These are phyloP conservation scores for Pavlovales sp. DNA, from an alignment of 208 protist species.

Conservation along the genomic window DNA sequence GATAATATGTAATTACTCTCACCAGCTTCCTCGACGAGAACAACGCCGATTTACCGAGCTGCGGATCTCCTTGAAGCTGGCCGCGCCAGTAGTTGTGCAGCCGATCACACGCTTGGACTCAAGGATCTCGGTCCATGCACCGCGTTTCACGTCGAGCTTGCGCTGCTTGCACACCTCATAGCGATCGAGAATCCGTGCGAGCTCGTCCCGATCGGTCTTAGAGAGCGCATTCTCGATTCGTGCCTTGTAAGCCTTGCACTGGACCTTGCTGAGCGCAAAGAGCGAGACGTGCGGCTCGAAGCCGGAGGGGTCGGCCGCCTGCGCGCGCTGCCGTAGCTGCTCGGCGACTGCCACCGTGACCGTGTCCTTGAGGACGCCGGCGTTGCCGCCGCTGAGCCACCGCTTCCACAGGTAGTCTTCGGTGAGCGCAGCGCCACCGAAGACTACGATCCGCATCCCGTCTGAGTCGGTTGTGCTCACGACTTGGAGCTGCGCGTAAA, in stretches of 20 bases:
- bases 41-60: conserved; percentile 73
- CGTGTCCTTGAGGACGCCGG: too few species aligned
- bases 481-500: background rate
- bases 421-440: background rate
- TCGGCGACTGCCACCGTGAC: background rate
- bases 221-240: background rate
- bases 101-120: conserved; percentile 68
- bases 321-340: background rate
- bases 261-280: background rate
- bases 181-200: too few species aligned
- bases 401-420: background rate
- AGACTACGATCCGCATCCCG: background rate
- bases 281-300: too few species aligned
- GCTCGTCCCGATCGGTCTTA: background rate
- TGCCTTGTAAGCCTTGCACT: background rate
- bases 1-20: too few species aligned
- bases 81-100: conserved; percentile 81
- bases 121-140: background rate
- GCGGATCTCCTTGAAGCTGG: conserved; percentile 79
- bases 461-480: background rate
- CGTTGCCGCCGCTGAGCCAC: background rate
- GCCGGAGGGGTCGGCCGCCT: too few species aligned
- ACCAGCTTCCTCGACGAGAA: conserved; percentile 82
- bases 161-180: too few species aligned
- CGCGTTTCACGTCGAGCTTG: background rate